A percentile compares a stretch with the other conserved stretches of the same genome.
Conservation (phyloP, 306 rosid species). For the Elaeagnus macrophylla region DNA sequence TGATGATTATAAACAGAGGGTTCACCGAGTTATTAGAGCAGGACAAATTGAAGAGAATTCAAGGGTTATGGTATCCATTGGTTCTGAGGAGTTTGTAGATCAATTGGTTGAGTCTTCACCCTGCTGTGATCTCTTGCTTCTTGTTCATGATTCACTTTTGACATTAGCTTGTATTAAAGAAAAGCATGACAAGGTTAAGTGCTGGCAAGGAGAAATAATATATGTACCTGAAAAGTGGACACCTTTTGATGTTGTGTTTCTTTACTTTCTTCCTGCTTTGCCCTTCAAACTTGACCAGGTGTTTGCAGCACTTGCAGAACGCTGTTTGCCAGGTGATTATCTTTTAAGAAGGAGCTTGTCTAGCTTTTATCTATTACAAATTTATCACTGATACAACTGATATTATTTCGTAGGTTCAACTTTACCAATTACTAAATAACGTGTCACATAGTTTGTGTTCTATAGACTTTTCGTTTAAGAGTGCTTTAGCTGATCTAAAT, state of each 20-base stretch:
- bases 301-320: conserved; percentile 47
- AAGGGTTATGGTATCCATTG: conserved; percentile 58
- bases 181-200: conserved; percentile 65
- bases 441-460: too few relatives aligned
- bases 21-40: conserved; percentile 43
- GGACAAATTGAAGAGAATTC: conserved; percentile 57
- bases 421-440: neutral
- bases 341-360: neutral
- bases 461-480: too few relatives aligned
- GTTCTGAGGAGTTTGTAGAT: conserved; percentile 73
- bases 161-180: conserved; percentile 58
- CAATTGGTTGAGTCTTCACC: conserved; percentile 36
- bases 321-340: conserved; percentile 46
- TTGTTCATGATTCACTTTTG: conserved; percentile 71
- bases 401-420: neutral
- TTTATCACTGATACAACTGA: neutral
- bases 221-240: conserved; percentile 68
- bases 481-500: too few relatives aligned
- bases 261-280: conserved; percentile 76
- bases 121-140: conserved; percentile 29
- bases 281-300: conserved; percentile 48
- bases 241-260: conserved; percentile 64
- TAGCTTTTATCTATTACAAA: neutral
- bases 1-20: conserved; percentile 20
- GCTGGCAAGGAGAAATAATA: conserved; percentile 90